Evolutionary conservation across 73 alveolate genomes (phyloP).

Genomic region (Tetrahymena malaccensis): DNA sequence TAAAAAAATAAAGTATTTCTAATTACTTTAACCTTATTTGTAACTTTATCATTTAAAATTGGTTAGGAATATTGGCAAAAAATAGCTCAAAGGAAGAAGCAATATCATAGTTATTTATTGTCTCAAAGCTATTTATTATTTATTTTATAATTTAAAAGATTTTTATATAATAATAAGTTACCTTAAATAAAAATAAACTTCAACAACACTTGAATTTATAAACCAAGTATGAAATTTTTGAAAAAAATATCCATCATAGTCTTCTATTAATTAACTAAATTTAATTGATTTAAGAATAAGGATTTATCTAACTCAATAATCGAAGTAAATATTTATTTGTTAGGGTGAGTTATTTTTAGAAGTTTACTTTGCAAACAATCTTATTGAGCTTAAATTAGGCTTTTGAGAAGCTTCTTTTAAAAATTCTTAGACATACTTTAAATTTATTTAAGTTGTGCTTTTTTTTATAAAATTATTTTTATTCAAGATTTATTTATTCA

Average conservation of each 20-base stretch:
- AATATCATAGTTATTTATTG: neutral
- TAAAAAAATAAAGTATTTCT: too few species aligned
- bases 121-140: neutral
- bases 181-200: neutral
- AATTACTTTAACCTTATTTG: neutral
- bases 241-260: neutral
- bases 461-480: neutral
- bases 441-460: neutral
- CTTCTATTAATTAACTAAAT: neutral
- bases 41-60: neutral
- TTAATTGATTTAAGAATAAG: too few species aligned
- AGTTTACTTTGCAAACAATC: neutral
- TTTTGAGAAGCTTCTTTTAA: neutral
- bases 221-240: neutral
- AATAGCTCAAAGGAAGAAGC: neutral
- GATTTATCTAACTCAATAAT: too few species aligned
- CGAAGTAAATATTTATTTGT: too few species aligned
- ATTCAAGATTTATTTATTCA: neutral
- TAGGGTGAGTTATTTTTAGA: too few species aligned
- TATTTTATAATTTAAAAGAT: neutral
- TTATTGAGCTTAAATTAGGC: neutral
- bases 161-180: neutral
- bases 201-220: neutral
- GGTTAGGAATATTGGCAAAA: neutral
- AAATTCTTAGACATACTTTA: neutral